These are phyloP conservation scores for Endothia cerciana DNA, from an alignment of 2,329 filamentous ascomycete species.

Conservation along the genomic window DNA sequence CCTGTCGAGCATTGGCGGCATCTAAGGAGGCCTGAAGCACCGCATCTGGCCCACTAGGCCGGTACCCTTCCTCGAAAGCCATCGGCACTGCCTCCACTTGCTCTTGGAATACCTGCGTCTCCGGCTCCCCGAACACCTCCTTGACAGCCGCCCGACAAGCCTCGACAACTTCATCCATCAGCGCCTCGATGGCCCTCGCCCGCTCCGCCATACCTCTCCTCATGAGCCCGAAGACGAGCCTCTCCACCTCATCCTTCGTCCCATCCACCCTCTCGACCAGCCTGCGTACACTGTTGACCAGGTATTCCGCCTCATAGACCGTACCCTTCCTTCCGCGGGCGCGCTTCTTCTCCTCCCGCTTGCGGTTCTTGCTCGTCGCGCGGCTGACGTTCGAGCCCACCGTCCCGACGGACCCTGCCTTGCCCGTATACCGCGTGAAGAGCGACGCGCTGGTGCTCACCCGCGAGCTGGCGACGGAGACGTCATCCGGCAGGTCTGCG, in stretches of 20 bases:
- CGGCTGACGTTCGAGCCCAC: slow-evolving; percentile 74
- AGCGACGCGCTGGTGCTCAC: slow-evolving; percentile 82
- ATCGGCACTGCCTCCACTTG: slow-evolving; percentile 31
- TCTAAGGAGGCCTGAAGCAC: slow-evolving; percentile 56
- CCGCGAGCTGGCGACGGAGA: slow-evolving; percentile 83
- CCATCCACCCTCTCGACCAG: slow-evolving; percentile 82
- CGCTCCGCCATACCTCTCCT: slow-evolving; percentile 86
- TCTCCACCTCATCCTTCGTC: slow-evolving; percentile 71
- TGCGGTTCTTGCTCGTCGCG: slow-evolving; percentile 84
- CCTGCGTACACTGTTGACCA: slow-evolving; percentile 83
- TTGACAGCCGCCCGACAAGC: slow-evolving; percentile 67
- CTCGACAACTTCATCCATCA: slow-evolving; percentile 74
- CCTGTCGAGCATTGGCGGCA: slow-evolving; percentile 48
- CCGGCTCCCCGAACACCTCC: slow-evolving; percentile 65
- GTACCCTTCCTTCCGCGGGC: slow-evolving; percentile 94
- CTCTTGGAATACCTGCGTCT: slow-evolving; percentile 30
- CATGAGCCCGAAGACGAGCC: slow-evolving; percentile 76
- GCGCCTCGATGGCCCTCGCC: slow-evolving; percentile 74
- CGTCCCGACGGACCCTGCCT: slow-evolving; percentile 65
- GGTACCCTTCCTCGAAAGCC: slow-evolving; percentile 33
- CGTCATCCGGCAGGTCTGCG: slow-evolving; percentile 75
- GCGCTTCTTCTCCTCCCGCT: slow-evolving; percentile 91
- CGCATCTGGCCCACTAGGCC: slow-evolving; percentile 53
- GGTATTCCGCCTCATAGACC: slow-evolving; percentile 97
- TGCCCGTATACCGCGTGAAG: slow-evolving; percentile 90